These are phyloP conservation scores for Candida nitratophila DNA, from an alignment of 805 yeast genomes.

Conservation along the genomic window DNA sequence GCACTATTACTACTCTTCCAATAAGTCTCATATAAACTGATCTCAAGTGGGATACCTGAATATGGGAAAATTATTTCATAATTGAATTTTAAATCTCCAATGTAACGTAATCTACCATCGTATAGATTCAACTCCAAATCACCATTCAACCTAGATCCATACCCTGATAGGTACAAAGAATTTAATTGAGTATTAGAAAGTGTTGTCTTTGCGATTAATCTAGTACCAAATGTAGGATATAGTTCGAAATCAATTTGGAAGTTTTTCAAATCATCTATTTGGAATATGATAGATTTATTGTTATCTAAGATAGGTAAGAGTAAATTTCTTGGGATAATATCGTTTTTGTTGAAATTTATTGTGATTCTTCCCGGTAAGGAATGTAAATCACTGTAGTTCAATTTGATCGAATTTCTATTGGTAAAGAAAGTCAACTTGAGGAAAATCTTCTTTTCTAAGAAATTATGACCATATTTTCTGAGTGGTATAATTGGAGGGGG, in stretches of 20 bases:
- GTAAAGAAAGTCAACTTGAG: slow-evolving; percentile 66
- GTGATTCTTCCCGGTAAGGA: slow-evolving; percentile 78
- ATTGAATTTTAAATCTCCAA: slow-evolving; percentile 73
- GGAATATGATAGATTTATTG: slow-evolving; percentile 66
- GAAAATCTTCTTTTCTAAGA: slow-evolving; percentile 82
- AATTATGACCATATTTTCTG: slow-evolving; percentile 92
- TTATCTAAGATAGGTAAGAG: slow-evolving; percentile 69
- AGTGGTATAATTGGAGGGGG: slow-evolving; percentile 97
- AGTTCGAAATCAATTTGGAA: slow-evolving; percentile 82
- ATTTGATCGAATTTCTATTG: slow-evolving; percentile 34
- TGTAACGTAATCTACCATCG: slow-evolving; percentile 71
- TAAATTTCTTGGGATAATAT: slow-evolving; percentile 82
- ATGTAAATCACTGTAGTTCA: slow-evolving; percentile 34
- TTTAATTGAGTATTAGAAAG: slow-evolving; percentile 53
- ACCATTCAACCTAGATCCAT: slow-evolving; percentile 31
- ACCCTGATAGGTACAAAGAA: slow-evolving; percentile 27
- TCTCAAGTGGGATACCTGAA: slow-evolving; percentile 74
- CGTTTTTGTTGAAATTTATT: slow-evolving; percentile 66
- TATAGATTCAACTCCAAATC: slow-evolving; percentile 60
- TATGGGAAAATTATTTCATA: slow-evolving; percentile 88
- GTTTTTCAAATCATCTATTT: slow-evolving; percentile 64
- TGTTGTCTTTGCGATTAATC: slow-evolving; percentile 83
- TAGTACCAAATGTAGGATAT: slow-evolving; percentile 91
- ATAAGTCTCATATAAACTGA: slow-evolving; percentile 89
- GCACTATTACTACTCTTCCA: slow-evolving; percentile 81